Evolutionary conservation across 73 alveolate genomes (phyloP), one percentile per base, ranked within the genome.

Genomic region (Breviolum minutum): DNA sequence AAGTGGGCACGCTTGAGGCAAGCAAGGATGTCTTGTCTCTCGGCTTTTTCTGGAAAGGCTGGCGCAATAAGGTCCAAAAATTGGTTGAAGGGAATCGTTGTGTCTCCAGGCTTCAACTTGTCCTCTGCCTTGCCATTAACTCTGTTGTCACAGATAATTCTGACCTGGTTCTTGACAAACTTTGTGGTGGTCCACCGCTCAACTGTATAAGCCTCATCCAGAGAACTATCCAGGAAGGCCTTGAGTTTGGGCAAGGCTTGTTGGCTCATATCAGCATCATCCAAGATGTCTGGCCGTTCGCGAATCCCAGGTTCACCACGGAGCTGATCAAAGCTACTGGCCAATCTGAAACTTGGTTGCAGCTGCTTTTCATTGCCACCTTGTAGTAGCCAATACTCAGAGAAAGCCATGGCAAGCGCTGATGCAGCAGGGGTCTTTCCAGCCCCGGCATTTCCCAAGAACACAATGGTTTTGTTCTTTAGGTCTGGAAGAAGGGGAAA

Each of bases 351-450:
- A 64, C 79, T 16, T 24, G 95, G 95, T 69, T 63, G 68, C 54
- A 24, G 61, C 8, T 84, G 79, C 48, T 70, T 24, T 24, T 68
- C 82, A 30, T 64, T 54, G 68, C 40, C 73, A 70, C 14, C 60
- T 30, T 16, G 69, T 11, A 87, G 69, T 32, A 68, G 29, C 68
- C 84, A 87, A 24, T 68, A 68, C 48, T 87, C 95, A 20, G 95
- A 87, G 71, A 87, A 62, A 22, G 95, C 95, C 69, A 87, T 71
- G n/a, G 95, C 95, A 48, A 87, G 40, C 32, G 95, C 95, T 30
- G 73, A 73, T 40, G 95, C 95, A 20, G 84, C 95, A 10, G 95
- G 95, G 61, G 95, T 87, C 69, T 87, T 87, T 64, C 95, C 95
- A 7, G 86, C 84, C 14, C 74, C 85, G 6, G 66, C 48, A 76